Percentiles rank a stretch among this genome's conserved stretches.
These are phyloP conservation scores for Aspergillus mulundensis DNA, from an alignment of 495 filamentous ascomycete species.

Conservation along the genomic window DNA sequence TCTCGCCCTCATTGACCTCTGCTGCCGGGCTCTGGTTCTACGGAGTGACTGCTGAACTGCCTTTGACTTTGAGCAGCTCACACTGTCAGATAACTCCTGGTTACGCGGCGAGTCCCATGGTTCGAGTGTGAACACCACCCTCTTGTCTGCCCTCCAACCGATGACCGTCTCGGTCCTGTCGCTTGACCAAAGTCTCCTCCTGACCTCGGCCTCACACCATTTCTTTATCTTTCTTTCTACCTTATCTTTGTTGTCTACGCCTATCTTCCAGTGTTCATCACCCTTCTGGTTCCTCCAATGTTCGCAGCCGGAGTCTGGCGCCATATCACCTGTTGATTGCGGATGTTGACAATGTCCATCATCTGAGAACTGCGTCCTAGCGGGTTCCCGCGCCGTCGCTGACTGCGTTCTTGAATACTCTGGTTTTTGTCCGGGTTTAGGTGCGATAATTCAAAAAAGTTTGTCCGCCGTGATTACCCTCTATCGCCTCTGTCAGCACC, in stretches of 20 bases:
- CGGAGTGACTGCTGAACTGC: background rate
- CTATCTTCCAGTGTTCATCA: background rate
- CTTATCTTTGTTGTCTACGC: conserved; percentile 1
- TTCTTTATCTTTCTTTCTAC: background rate
- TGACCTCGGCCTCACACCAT: conserved; percentile 14
- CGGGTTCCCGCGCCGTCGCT: conserved; percentile 15
- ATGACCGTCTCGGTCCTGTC: background rate
- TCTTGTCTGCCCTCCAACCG: background rate
- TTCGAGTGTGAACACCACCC: conserved; percentile 14
- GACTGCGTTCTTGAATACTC: background rate
- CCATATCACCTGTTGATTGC: conserved; percentile 6
- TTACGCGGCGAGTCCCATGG: conserved; percentile 25
- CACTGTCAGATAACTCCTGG: background rate
- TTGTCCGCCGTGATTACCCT: background rate
- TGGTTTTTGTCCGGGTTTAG: background rate
- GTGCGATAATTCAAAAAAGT: background rate
- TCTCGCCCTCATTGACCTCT: background rate
- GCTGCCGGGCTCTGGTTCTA: background rate
- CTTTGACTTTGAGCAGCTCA: background rate
- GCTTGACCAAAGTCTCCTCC: conserved; percentile 14
- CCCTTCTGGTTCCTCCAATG: background rate
- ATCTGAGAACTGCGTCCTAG: conserved; percentile 14
- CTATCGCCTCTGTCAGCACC: background rate
- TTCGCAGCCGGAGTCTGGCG: conserved; percentile 10
- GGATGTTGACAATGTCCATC: conserved; percentile 17